A percentile compares a stretch with the other conserved stretches of the same genome.
Evolutionary conservation across 73 alveolate genomes (phyloP).

Genomic region (Paramecium primaurelia): DNA sequence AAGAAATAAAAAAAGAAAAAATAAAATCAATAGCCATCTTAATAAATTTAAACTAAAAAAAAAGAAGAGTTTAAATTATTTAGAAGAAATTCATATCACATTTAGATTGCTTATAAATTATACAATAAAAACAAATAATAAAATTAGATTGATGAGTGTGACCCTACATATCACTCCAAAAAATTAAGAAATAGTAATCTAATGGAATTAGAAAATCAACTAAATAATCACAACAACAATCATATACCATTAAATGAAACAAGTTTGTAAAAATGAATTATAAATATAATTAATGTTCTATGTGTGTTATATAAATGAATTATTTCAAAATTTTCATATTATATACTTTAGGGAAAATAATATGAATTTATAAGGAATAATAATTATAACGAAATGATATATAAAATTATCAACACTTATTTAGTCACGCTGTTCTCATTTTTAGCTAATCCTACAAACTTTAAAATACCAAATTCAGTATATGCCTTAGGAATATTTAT

Average conservation of each 20-base stretch:
- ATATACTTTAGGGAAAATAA: background rate
- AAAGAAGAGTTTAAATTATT: conserved; percentile 14
- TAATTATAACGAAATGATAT: background rate
- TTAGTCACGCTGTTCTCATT: background rate
- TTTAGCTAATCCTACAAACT: background rate
- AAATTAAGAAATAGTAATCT: background rate
- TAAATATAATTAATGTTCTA: background rate
- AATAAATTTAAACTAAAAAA: background rate
- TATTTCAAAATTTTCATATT: background rate
- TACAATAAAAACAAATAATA: background rate
- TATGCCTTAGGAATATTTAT: background rate
- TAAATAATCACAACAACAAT: background rate
- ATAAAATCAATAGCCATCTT: background rate
- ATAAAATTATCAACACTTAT: background rate
- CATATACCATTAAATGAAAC: background rate
- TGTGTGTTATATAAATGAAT: background rate
- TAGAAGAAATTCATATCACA: conserved; percentile 28
- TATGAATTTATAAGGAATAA: background rate
- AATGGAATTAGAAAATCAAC: conserved; percentile 17
- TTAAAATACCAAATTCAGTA: background rate
- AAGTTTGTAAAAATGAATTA: background rate
- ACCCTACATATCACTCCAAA: conserved; percentile 38
- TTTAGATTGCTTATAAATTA: background rate
- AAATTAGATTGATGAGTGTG: background rate
- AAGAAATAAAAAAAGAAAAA: conserved; percentile 43